A percentile compares a stretch with the other conserved stretches of the same genome.
Evolutionary conservation across 1,139 yeast species (phyloP).

Genomic region (Suhomyces coccinellae): DNA sequence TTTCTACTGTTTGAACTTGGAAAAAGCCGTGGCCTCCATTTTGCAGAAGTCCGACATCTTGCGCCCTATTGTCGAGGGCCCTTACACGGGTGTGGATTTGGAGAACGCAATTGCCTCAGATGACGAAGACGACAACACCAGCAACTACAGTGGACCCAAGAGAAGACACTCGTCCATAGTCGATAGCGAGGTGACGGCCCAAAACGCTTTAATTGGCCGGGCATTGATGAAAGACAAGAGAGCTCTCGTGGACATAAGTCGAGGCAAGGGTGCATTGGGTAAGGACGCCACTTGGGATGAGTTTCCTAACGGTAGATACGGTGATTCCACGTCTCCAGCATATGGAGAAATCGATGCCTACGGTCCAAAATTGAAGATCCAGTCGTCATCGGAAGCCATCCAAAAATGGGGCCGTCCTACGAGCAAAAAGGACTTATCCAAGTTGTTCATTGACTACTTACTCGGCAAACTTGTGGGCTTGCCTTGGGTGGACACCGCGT

Average conservation of each 20-base stretch:
- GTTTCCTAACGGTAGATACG: constrained; percentile 95
- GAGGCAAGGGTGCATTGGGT: constrained; percentile 83
- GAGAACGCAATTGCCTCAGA: constrained; percentile 40
- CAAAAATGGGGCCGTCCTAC: constrained; percentile 84
- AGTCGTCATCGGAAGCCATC: constrained; percentile 65
- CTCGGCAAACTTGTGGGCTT: constrained; percentile 72
- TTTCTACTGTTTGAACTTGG: constrained; percentile 86
- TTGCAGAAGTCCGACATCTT: constrained; percentile 60
- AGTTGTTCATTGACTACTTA: constrained; percentile 70
- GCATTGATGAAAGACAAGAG: constrained; percentile 42
- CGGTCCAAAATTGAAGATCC: constrained; percentile 83
- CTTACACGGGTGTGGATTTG: constrained; percentile 17
- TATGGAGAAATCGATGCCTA: constrained; percentile 98
- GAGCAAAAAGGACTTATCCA: constrained; percentile 60
- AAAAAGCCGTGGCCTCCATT: constrained; percentile 85
- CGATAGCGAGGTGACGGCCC: constrained; percentile 43
- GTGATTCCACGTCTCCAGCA: constrained; percentile 96
- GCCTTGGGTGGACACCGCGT: constrained; percentile 90
- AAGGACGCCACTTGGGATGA: constrained; percentile 98
- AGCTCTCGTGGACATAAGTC: constrained; percentile 70
- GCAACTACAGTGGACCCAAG: constrained; percentile 13
- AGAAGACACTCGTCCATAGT: constrained; percentile 47
- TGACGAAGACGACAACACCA: constrained; percentile 15
- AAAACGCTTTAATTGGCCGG: constrained; percentile 25
- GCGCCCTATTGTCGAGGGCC: constrained; percentile 27